Evolutionary conservation across 306 rosid genomes (phyloP).

Genomic region (Prunus davidiana): DNA sequence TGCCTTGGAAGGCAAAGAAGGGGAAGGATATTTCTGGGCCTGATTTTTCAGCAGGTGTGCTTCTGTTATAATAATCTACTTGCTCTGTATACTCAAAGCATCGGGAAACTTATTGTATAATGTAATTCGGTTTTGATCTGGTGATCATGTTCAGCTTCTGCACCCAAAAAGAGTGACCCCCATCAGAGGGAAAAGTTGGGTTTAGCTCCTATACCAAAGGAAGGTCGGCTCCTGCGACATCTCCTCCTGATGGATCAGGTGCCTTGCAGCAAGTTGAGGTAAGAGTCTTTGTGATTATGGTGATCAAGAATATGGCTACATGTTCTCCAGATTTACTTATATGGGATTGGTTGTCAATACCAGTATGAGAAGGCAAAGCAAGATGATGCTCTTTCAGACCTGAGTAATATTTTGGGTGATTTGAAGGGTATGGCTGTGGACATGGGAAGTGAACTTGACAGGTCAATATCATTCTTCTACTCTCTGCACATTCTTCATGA

Average conservation of each 20-base stretch:
- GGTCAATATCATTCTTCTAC: constrained; percentile 27
- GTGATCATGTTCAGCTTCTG: background rate
- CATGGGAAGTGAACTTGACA: constrained; percentile 88
- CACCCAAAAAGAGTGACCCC: constrained; percentile 31
- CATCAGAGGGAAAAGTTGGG: constrained; percentile 71
- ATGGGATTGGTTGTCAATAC: background rate
- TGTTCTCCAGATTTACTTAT: constrained; percentile 11
- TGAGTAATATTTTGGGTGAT: constrained; percentile 88
- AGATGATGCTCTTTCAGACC: constrained; percentile 77
- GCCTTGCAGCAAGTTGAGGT: constrained; percentile 74
- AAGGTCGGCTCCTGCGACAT: constrained; percentile 47
- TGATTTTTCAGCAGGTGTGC: constrained; percentile 62
- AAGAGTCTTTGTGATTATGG: constrained; percentile 13
- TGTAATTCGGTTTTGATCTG: background rate
- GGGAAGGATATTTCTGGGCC: constrained; percentile 66
- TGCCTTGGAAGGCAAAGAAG: constrained; percentile 89
- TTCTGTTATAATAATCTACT: constrained; percentile 8
- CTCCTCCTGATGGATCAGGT: constrained; percentile 48
- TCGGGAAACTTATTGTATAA: background rate
- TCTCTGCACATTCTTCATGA: constrained; percentile 3
- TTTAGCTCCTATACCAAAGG: constrained; percentile 52
- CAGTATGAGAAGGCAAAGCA: constrained; percentile 81
- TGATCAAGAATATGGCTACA: background rate
- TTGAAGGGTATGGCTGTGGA: constrained; percentile 83
- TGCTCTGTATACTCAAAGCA: background rate